Percentiles rank a stretch among this genome's conserved stretches.
These are phyloP conservation scores for Boletus speciosus DNA, from an alignment of 768 basidiomycete genomes.

Conservation along the genomic window DNA sequence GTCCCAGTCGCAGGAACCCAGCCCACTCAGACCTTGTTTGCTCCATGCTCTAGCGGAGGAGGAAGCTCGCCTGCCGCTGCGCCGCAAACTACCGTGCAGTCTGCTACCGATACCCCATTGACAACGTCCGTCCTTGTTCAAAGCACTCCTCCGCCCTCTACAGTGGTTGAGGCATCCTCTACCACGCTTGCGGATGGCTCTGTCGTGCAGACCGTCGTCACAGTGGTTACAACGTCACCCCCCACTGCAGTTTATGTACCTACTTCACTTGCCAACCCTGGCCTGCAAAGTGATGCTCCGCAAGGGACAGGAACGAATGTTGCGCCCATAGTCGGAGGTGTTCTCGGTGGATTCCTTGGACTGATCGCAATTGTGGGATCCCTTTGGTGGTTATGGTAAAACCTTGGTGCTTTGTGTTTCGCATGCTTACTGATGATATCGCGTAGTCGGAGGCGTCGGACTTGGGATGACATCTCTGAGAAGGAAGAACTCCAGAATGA, in stretches of 20 bases:
- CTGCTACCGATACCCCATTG: slow-evolving; percentile 9
- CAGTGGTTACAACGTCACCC: slow-evolving; percentile 36
- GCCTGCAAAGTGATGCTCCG: slow-evolving; percentile 12
- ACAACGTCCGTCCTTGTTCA: slow-evolving; percentile 27
- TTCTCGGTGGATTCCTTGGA: slow-evolving; percentile 53
- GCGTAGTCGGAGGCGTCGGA: slow-evolving; percentile 41
- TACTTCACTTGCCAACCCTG: slow-evolving; percentile 13
- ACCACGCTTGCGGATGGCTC: slow-evolving; percentile 42
- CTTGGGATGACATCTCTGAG: slow-evolving; percentile 54
- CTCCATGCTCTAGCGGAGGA: slow-evolving; percentile 33
- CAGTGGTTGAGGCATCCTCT: slow-evolving; percentile 30
- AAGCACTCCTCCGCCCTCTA: slow-evolving; percentile 32
- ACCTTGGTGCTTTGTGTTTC: neutral
- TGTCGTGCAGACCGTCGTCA: slow-evolving; percentile 35
- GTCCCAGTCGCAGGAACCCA: slow-evolving; percentile 30
- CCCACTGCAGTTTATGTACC: slow-evolving; percentile 30
- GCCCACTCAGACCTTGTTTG: slow-evolving; percentile 41
- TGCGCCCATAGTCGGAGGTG: slow-evolving; percentile 51
- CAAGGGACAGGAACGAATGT: slow-evolving; percentile 30
- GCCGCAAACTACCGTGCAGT: slow-evolving; percentile 2
- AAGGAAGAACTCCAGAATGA: slow-evolving; percentile 34
- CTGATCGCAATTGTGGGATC: slow-evolving; percentile 41
- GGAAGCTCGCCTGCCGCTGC: slow-evolving; percentile 3
- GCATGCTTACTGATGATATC: slow-evolving; percentile 9
- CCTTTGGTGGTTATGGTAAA: slow-evolving; percentile 53